A percentile compares a stretch with the other conserved stretches of the same genome.
Evolutionary conservation across 768 basidiomycete species (phyloP).

Genomic region (Rhizopogon vesiculosus): DNA sequence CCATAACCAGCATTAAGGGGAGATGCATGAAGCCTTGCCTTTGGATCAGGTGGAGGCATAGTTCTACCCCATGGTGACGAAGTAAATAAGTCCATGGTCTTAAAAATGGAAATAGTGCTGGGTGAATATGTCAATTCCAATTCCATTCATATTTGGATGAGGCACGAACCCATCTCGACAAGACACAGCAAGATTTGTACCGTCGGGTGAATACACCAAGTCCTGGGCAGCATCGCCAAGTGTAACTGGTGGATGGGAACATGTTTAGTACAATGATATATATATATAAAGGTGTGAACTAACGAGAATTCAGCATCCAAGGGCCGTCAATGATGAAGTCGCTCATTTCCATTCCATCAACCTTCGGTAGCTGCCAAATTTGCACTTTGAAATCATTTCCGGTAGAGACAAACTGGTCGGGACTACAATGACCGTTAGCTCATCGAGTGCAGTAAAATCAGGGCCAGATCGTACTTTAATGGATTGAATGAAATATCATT

Average conservation of each 20-base stretch:
- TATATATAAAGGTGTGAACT: conserved; percentile 1
- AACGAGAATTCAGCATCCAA: conserved; percentile 9
- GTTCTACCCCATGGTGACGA: conserved; percentile 11
- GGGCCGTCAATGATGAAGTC: conserved; percentile 3
- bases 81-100: conserved; percentile 15
- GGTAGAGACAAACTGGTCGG: conserved; percentile 38
- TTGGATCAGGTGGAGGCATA: conserved; percentile 5
- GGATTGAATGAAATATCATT: conserved; percentile 55
- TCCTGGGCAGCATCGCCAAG: conserved; percentile 34
- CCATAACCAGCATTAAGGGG: conserved; percentile 19
- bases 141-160: background rate
- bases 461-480: conserved; percentile 30
- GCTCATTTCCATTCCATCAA: conserved; percentile 11
- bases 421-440: conserved; percentile 21
- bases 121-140: background rate
- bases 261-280: background rate
- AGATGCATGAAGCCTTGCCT: conserved; percentile 10
- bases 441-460: conserved; percentile 1
- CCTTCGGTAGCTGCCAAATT: conserved; percentile 34
- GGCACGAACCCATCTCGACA: conserved; percentile 24
- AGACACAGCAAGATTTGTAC: conserved; percentile 33
- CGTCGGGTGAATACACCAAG: conserved; percentile 40
- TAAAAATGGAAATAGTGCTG: conserved; percentile 19
- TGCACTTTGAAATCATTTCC: conserved; percentile 41
- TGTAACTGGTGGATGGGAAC: conserved; percentile 10